Percentiles rank a stretch among this genome's conserved stretches.
Conservation (phyloP, 2,329 filamentous ascomycete species). For the Pseudogymnoascus sp. region DNA sequence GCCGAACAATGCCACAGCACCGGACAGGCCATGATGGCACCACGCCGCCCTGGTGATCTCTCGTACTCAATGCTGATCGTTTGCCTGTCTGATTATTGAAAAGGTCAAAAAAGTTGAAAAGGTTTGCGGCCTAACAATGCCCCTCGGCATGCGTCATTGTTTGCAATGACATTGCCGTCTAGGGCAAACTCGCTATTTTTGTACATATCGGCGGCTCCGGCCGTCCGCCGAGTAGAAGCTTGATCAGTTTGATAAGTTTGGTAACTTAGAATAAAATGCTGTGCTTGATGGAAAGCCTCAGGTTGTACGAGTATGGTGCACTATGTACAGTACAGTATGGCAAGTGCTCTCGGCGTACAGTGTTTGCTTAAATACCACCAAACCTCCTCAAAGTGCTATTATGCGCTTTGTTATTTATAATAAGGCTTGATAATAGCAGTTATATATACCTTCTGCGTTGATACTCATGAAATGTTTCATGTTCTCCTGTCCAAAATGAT, state of each 20-base stretch:
- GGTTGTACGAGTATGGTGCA: neutral
- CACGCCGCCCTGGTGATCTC: neutral
- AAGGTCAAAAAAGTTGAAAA: neutral
- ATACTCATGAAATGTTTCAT: neutral
- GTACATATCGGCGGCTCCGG: neutral
- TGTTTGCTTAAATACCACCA: neutral
- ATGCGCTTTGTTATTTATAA: neutral
- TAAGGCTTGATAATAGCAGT: neutral
- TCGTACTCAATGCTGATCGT: constrained; percentile 1
- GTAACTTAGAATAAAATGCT: neutral
- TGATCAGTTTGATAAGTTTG: neutral
- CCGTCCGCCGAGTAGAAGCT: neutral
- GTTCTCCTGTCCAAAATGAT: neutral
- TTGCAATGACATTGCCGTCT: too few species aligned
- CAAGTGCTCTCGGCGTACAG: neutral
- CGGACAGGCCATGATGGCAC: neutral
- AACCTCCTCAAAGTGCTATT: neutral
- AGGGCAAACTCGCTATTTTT: neutral
- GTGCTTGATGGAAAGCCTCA: neutral
- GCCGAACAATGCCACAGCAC: neutral
- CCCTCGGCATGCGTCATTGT: neutral
- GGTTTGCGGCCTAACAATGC: neutral
- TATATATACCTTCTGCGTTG: neutral
- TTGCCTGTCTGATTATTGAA: neutral
- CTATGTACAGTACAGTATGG: neutral